phyloP scores from a whole-genome alignment of 2,329 filamentous ascomycete genomes.

The Xylaria hypoxylon region DNA sequence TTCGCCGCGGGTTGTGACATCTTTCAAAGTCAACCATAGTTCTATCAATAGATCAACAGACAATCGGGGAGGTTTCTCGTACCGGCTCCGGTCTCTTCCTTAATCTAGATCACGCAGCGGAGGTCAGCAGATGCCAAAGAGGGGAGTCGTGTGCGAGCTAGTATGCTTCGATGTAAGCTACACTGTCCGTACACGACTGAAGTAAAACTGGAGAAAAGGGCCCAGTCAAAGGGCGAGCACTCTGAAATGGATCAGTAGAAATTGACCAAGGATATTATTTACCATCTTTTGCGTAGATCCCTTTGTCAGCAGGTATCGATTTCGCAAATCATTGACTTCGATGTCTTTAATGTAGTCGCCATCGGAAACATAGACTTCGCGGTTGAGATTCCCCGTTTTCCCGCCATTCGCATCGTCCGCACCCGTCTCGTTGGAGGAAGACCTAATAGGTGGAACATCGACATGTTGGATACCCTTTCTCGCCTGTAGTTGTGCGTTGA shows the following conservation, averaged over 20 bases:
- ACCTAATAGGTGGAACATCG: slow-evolving; percentile 84
- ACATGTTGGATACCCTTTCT: slow-evolving; percentile 92
- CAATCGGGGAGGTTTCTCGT: slow-evolving; percentile 73
- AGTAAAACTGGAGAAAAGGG: slow-evolving; percentile 51
- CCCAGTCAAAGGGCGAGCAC: slow-evolving; percentile 55
- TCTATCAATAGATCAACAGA: slow-evolving; percentile 60
- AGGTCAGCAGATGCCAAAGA: slow-evolving; percentile 96
- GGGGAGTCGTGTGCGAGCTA: slow-evolving; percentile 71
- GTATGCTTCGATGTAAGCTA: slow-evolving; percentile 77
- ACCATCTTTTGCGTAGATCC: slow-evolving; percentile 99
- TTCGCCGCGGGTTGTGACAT: slow-evolving; percentile 97
- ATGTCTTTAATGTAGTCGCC: slow-evolving; percentile 99
- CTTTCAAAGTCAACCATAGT: slow-evolving; percentile 76
- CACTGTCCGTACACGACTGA: slow-evolving; percentile 67
- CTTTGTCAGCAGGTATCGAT: slow-evolving; percentile 97
- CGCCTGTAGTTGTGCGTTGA: slow-evolving; percentile 84
- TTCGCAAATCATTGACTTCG: slow-evolving; percentile 97
- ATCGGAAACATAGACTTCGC: slow-evolving; percentile 93
- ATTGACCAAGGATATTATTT: slow-evolving; percentile 80
- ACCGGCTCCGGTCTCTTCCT: slow-evolving; percentile 99
- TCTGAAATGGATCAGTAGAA: slow-evolving; percentile 72
- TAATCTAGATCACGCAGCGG: slow-evolving; percentile 93
- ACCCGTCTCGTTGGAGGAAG: slow-evolving; percentile 61
- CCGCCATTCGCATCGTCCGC: slow-evolving; percentile 50
- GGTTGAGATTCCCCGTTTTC: slow-evolving; percentile 72